Base-by-base conservation (phyloP, 2,329 filamentous ascomycete genomes). In the Fusarium praegraminearum region DNA sequence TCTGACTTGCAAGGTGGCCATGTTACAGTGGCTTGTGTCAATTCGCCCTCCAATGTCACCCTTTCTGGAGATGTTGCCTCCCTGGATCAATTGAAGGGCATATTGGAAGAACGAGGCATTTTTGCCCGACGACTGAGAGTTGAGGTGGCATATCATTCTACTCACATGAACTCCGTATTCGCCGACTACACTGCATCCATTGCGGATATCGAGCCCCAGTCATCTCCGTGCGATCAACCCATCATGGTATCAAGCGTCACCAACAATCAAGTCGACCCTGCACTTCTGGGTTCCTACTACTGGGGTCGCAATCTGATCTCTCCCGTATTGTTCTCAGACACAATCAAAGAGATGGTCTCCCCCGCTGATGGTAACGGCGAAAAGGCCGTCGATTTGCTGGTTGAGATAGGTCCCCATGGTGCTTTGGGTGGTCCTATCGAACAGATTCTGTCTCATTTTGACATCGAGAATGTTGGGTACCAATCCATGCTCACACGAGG, bases 221-320 rank as follows among this genome's bases (percentile, higher is more conserved):
- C 41, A 45, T 45, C 10, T 10, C 20, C 24, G 16, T 45, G 4
- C 24, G 15, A 45, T 45, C 41, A 28, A 24, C 15, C 41, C 15
- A 45, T 45, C 24, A 45, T 45, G 41, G 22, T 45, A 28, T 45
- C 41, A 15, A 45, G 41, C 24, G 41, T 45, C n/a, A 45, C 24
- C 16, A 28, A 16, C 41, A 20, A 45, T 22, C 41, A 45, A 45
- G 41, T 45, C 9, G 41, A 45, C 16, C 41, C 41, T 45, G 41
- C 16, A 12, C 41, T 45, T 45, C 24, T 45, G 3, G 41, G 41
- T 16, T 45, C 41, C 24, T 45, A 45, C 41, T 45, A 45, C 41
- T 45, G 41, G 41, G 41, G 41, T 45, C 41, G 41, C 41, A 45
- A 45, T 28, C 41, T 45, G 24, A 45, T 45, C 41, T 45, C 41